Percentiles rank a stretch among this genome's conserved stretches.
Conservation (phyloP, 1,139 yeast species). For the Scheffersomyces titani region DNA sequence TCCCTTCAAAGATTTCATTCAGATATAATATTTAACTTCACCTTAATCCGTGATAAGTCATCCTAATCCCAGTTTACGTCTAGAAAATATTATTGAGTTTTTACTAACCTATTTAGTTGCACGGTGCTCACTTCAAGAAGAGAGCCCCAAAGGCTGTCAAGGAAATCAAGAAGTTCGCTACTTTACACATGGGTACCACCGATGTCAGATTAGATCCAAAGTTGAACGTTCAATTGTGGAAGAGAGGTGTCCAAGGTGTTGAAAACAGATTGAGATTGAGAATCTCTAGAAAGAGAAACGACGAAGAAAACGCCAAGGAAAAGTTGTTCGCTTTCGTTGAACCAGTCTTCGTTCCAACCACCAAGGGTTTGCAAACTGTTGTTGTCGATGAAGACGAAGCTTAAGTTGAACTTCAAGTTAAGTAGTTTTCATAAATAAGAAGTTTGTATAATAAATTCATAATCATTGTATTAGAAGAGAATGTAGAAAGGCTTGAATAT, state of each 20-base stretch:
- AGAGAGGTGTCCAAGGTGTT: slow-evolving; percentile 99
- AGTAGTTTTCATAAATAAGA: slow-evolving; percentile 9
- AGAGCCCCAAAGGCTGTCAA: slow-evolving; percentile 99
- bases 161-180: slow-evolving; percentile 98
- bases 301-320: slow-evolving; percentile 99
- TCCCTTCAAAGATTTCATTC: neutral
- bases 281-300: slow-evolving; percentile 99
- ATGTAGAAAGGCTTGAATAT: neutral
- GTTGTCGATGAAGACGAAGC: slow-evolving; percentile 92
- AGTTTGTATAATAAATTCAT: slow-evolving; percentile 11
- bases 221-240: slow-evolving; percentile 98
- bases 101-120: slow-evolving; percentile 53
- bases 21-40: no score
- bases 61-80: neutral
- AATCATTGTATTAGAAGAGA: neutral
- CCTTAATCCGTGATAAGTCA: no score
- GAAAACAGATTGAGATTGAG: slow-evolving; percentile 98
- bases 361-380: slow-evolving; percentile 97
- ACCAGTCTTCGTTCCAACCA: slow-evolving; percentile 91
- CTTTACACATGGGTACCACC: slow-evolving; percentile 98
- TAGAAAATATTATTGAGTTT: neutral
- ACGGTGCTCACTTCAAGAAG: slow-evolving; percentile 98
- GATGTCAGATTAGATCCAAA: slow-evolving; percentile 99
- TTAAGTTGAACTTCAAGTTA: slow-evolving; percentile 29
- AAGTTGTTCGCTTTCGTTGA: slow-evolving; percentile 98